A percentile compares a stretch with the other conserved stretches of the same genome.
These are phyloP conservation scores for Talaromyces piceae DNA, from an alignment of 2,329 filamentous ascomycete genomes.

Conservation along the genomic window DNA sequence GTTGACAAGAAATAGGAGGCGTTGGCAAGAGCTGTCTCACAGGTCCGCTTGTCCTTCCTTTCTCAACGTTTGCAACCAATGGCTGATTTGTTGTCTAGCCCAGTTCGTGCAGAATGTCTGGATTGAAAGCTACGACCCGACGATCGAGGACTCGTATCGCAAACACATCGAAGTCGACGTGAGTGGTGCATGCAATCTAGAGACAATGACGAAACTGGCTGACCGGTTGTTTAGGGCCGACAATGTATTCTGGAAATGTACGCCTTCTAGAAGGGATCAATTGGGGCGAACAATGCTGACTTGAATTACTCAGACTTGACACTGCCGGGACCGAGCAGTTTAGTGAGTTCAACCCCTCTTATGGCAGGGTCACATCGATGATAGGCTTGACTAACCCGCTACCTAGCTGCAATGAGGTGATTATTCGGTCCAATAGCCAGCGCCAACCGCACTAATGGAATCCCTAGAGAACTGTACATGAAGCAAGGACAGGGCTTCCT, in stretches of 20 bases:
- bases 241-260: slow-evolving; percentile 88
- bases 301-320: slow-evolving; percentile 57
- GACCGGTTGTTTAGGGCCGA: slow-evolving; percentile 55
- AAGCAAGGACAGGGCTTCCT: slow-evolving; percentile 88
- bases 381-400: slow-evolving; percentile 2
- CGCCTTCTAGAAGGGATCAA: slow-evolving; percentile 26
- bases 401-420: slow-evolving; percentile 51
- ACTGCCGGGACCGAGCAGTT: slow-evolving; percentile 91
- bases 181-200: slow-evolving; percentile 43
- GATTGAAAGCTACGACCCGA: slow-evolving; percentile 86
- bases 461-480: slow-evolving; percentile 71
- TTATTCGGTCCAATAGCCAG: not conserved
- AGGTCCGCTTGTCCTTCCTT: slow-evolving; percentile 47
- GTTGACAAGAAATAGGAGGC: slow-evolving; percentile 52
- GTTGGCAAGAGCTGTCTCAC: slow-evolving; percentile 91
- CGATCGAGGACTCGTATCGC: slow-evolving; percentile 80
- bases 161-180: slow-evolving; percentile 89
- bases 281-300: slow-evolving; percentile 1
- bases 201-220: not conserved
- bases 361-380: not conserved
- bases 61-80: not conserved
- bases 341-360: slow-evolving; percentile 58
- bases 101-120: slow-evolving; percentile 93
- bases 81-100: slow-evolving; percentile 46
- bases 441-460: not conserved